Percentiles rank a stretch among this genome's conserved stretches.
These are phyloP conservation scores for Phytophthora cryptogea DNA, from an alignment of 352 stramenopile genomes.

Conservation along the genomic window DNA sequence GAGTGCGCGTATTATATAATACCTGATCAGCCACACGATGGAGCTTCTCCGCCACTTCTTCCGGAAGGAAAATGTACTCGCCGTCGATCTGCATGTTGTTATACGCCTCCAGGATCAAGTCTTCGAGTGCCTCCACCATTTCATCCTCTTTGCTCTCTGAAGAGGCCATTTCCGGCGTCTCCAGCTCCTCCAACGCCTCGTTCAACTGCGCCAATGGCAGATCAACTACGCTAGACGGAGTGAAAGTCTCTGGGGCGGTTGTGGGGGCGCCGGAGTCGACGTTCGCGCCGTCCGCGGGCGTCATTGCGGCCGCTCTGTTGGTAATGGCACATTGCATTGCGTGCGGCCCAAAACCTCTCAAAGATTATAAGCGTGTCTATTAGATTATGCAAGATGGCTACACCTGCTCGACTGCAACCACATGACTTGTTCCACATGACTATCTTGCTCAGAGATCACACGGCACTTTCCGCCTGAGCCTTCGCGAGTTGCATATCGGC, in stretches of 20 bases:
- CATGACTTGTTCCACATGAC: neutral
- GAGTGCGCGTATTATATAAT: too few relatives aligned
- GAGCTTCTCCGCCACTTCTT: conserved; percentile 68
- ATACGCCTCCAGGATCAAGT: conserved; percentile 81
- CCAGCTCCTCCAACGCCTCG: conserved; percentile 1
- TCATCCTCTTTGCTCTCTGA: conserved; percentile 21
- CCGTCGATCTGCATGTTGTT: conserved; percentile 86
- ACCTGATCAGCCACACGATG: conserved; percentile 64
- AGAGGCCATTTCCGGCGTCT: conserved; percentile 8
- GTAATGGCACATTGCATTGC: conserved; percentile 19
- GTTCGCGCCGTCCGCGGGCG: conserved; percentile 9
- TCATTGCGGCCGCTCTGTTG: conserved; percentile 19
- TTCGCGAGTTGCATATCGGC: conserved; percentile 39
- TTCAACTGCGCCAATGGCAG: conserved; percentile 6
- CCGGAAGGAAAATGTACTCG: conserved; percentile 76
- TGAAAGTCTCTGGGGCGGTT: neutral
- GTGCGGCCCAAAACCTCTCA: conserved; percentile 6
- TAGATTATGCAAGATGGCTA: conserved; percentile 24
- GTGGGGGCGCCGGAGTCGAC: conserved; percentile 3
- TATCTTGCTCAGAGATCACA: conserved; percentile 27
- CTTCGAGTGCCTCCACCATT: conserved; percentile 56
- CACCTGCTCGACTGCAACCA: conserved; percentile 6
- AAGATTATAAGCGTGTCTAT: conserved; percentile 30
- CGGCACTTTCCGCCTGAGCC: conserved; percentile 44
- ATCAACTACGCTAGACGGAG: neutral